Evolutionary conservation across 2,329 filamentous ascomycete species (phyloP).

Genomic region (Fragosphaeria purpurea): DNA sequence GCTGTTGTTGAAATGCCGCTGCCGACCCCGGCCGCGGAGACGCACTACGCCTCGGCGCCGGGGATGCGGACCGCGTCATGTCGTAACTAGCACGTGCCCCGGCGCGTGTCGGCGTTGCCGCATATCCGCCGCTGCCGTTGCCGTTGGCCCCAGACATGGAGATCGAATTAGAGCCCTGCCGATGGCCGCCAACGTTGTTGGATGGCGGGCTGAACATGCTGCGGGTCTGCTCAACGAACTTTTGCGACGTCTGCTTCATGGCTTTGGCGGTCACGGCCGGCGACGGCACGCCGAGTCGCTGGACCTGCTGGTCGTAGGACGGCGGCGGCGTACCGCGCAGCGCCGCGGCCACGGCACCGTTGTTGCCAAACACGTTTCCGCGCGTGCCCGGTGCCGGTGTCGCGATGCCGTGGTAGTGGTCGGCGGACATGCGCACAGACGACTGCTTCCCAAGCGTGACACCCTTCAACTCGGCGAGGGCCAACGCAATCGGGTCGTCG

Average conservation of each 20-base stretch:
- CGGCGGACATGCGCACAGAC: constrained; percentile 78
- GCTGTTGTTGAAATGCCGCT: constrained; percentile 16
- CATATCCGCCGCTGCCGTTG: constrained; percentile 11
- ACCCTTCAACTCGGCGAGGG: constrained; percentile 84
- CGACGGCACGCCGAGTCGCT: constrained; percentile 76
- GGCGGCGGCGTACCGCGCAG: constrained; percentile 74
- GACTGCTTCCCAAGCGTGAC: constrained; percentile 68
- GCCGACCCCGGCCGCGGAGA: constrained; percentile 51
- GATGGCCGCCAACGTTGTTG: constrained; percentile 5
- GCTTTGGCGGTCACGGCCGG: constrained; percentile 86
- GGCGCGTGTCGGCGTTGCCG: constrained; percentile 39
- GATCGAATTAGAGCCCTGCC: too few species aligned
- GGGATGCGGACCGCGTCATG: constrained; percentile 53
- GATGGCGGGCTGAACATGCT: constrained; percentile 53
- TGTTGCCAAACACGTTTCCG: constrained; percentile 20
- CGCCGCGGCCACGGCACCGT: constrained; percentile 39
- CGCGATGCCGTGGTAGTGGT: constrained; percentile 85
- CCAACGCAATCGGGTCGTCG: constrained; percentile 85
- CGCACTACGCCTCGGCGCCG: constrained; percentile 53
- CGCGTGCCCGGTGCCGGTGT: constrained; percentile 59
- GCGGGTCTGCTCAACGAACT: constrained; percentile 73
- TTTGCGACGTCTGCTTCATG: constrained; percentile 91
- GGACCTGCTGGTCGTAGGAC: constrained; percentile 70
- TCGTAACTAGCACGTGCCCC: constrained; percentile 46
- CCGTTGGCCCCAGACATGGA: too few species aligned